These are phyloP conservation scores for Cercophora sp. DNA, from an alignment of 495 filamentous ascomycete species.

Conservation along the genomic window DNA sequence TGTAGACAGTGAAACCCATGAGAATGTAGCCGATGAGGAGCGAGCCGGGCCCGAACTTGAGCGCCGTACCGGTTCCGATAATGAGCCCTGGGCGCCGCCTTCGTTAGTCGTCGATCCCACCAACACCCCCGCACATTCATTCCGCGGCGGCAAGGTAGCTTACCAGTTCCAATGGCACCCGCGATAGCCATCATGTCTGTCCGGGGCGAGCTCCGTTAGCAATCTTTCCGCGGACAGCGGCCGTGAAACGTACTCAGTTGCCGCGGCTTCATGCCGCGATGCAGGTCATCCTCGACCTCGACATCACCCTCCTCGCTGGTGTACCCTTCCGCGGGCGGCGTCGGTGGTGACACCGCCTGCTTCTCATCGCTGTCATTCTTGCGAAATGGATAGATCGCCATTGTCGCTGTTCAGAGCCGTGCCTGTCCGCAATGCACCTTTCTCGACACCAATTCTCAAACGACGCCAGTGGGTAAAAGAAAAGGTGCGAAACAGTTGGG, in stretches of 20 bases:
- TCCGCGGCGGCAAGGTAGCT: background rate
- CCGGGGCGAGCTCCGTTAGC: background rate
- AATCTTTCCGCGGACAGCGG: background rate
- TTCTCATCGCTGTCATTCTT: constrained; percentile 25
- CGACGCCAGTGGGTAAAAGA: background rate
- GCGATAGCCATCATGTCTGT: constrained; percentile 71
- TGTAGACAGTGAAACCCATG: constrained; percentile 47
- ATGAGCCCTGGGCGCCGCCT: constrained; percentile 20
- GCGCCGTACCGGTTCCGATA: constrained; percentile 24
- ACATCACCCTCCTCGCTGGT: constrained; percentile 20
- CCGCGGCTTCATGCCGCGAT: constrained; percentile 35
- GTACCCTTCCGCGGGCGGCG: constrained; percentile 9
- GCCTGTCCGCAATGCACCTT: background rate
- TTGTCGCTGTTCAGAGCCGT: constrained; percentile 6
- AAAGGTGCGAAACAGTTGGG: background rate
- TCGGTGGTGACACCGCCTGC: constrained; percentile 10
- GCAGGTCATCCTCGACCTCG: constrained; percentile 28
- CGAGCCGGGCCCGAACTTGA: constrained; percentile 53
- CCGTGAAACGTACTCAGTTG: constrained; percentile 26
- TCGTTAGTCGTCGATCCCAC: background rate
- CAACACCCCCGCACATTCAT: background rate
- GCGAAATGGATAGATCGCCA: constrained; percentile 18
- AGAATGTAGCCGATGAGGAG: constrained; percentile 61
- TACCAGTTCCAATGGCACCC: constrained; percentile 73
- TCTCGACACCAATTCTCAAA: background rate